Evolutionary conservation across 2,329 filamentous ascomycete genomes (phyloP).

Genomic region (Aspergillus alliaceus): DNA sequence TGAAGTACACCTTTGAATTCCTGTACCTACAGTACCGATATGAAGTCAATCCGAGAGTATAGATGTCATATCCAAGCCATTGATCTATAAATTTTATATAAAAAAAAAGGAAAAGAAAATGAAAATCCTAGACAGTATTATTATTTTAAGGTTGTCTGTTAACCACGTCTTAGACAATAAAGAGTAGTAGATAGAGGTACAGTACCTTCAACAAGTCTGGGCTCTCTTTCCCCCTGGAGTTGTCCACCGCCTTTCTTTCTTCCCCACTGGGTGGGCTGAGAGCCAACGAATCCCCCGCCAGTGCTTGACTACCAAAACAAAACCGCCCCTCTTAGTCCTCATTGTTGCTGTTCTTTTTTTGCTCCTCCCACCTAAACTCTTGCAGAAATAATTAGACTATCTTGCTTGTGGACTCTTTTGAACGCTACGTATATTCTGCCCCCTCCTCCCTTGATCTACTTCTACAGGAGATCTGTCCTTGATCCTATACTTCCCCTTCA

Average conservation of each 20-base stretch:
- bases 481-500: not conserved
- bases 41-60: not conserved
- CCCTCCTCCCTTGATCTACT: not conserved
- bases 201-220: too few species aligned
- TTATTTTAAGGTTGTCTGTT: too few species aligned
- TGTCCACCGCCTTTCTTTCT: constrained; percentile 2
- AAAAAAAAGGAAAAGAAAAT: not conserved
- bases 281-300: constrained; percentile 2
- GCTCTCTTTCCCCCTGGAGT: not conserved
- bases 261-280: not conserved
- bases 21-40: not conserved
- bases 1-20: too few species aligned
- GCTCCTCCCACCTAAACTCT: not conserved
- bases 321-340: constrained; percentile 6
- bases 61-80: not conserved
- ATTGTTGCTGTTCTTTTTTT: constrained; percentile 1
- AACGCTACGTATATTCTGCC: not conserved
- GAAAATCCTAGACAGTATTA: not conserved
- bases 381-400: not conserved
- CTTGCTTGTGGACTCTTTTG: not conserved
- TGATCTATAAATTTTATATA: too few species aligned
- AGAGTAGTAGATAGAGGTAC: too few species aligned
- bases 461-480: not conserved
- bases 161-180: too few species aligned
- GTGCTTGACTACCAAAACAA: constrained; percentile 7